Conservation (phyloP, 108 stramenopile species). For the Discostella stelligeroides region DNA sequence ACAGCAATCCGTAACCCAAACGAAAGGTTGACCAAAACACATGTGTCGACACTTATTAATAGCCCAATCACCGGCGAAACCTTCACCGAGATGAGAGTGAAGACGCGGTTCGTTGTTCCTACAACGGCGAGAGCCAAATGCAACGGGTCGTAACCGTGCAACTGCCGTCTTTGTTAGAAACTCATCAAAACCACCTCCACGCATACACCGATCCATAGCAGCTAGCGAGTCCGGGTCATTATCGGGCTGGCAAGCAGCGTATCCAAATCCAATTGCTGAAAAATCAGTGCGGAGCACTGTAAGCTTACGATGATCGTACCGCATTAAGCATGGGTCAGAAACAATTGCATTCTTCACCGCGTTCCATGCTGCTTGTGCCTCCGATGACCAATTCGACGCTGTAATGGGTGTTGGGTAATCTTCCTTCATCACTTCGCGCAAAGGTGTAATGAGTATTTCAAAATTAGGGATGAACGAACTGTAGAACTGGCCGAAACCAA, state of each 20-base stretch:
- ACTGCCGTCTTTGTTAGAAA: not conserved
- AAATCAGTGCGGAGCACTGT: too few relatives aligned
- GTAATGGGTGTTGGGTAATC: not conserved
- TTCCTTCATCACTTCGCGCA: not conserved
- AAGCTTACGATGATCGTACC: not conserved
- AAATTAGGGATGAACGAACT: not conserved
- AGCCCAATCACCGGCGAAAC: too few relatives aligned
- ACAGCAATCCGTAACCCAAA: not conserved
- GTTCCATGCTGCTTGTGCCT: not conserved
- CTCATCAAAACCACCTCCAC: not conserved
- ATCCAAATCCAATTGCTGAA: not conserved
- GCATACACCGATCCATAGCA: not conserved
- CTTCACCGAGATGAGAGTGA: too few relatives aligned
- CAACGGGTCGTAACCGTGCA: not conserved
- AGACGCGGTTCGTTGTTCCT: not conserved
- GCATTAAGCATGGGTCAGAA: not conserved
- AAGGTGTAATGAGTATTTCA: too few relatives aligned
- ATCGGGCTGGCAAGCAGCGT: not conserved
- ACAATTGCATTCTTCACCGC: not conserved
- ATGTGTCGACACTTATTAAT: too few relatives aligned
- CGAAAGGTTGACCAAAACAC: too few relatives aligned
- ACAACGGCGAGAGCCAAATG: not conserved
- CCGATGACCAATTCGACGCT: not conserved
- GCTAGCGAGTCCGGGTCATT: not conserved
- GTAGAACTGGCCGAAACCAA: not conserved